These are phyloP conservation scores for Peniophora sp. DNA, from an alignment of 1,284 basidiomycete species.

Conservation along the genomic window DNA sequence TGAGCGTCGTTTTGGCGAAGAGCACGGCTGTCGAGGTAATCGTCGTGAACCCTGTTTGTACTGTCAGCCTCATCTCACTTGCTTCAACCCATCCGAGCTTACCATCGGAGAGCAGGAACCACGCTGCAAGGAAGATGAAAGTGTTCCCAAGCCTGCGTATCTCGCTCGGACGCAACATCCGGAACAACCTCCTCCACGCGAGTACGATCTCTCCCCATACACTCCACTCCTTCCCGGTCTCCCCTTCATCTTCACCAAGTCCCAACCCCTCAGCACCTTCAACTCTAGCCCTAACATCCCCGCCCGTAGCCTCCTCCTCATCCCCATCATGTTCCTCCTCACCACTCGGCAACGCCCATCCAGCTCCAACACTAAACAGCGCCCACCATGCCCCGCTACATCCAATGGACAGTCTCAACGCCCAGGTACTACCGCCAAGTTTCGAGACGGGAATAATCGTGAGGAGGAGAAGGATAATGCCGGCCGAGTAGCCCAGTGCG, in stretches of 20 bases:
- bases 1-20: conserved; percentile 74
- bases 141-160: conserved; percentile 73
- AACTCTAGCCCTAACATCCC: conserved; percentile 4
- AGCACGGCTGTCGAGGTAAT: conserved; percentile 79
- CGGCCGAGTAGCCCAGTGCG: conserved; percentile 75
- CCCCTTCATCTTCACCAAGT: conserved; percentile 7
- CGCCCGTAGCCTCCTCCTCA: conserved; percentile 9
- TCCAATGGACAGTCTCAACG: conserved; percentile 72
- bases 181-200: conserved; percentile 61
- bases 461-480: conserved; percentile 63
- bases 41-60: conserved; percentile 61
- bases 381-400: conserved; percentile 84
- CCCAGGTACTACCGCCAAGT: conserved; percentile 63
- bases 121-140: conserved; percentile 81
- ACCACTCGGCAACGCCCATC: conserved; percentile 56
- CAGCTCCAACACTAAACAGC: conserved; percentile 68
- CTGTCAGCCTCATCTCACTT: background rate
- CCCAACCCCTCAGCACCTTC: conserved; percentile 9
- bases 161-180: conserved; percentile 64
- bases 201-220: conserved; percentile 41
- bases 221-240: conserved; percentile 28
- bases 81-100: conserved; percentile 12
- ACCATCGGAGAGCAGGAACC: conserved; percentile 91
- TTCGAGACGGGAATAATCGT: conserved; percentile 67
- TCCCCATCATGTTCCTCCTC: background rate